These are phyloP conservation scores for Trichophyton mentagrophytes DNA, from an alignment of 2,329 filamentous ascomycete genomes.

Conservation along the genomic window DNA sequence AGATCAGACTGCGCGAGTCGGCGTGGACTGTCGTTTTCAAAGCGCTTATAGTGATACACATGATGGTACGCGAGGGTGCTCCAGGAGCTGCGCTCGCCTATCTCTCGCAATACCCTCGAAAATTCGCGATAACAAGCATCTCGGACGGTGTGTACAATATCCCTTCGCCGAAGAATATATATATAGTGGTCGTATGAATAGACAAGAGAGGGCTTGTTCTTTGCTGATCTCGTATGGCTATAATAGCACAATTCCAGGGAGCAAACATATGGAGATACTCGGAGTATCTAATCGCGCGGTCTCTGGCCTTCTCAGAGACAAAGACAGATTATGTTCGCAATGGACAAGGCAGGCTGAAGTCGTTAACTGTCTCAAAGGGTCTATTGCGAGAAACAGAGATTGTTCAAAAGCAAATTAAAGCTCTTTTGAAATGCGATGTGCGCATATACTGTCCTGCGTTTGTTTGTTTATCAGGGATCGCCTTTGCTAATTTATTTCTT, in stretches of 20 bases:
- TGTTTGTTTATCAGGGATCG: not conserved
- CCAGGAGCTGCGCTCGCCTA: slow-evolving; percentile 78
- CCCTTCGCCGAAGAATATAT: slow-evolving; percentile 18
- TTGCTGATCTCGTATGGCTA: not conserved
- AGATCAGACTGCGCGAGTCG: slow-evolving; percentile 78
- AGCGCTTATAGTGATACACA: slow-evolving; percentile 82
- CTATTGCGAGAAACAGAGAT: slow-evolving; percentile 80
- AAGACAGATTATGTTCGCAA: slow-evolving; percentile 81
- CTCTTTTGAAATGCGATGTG: slow-evolving; percentile 81
- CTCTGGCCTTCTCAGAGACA: slow-evolving; percentile 68
- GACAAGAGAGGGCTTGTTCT: not conserved
- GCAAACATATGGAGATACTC: slow-evolving; percentile 88
- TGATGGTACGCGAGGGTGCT: slow-evolving; percentile 95
- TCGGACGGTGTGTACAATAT: slow-evolving; percentile 61
- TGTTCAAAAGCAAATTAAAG: slow-evolving; percentile 76
- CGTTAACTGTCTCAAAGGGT: slow-evolving; percentile 79
- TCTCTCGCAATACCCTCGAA: slow-evolving; percentile 66
- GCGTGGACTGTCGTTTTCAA: slow-evolving; percentile 99
- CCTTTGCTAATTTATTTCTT: slow-evolving; percentile 14
- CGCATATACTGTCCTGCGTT: slow-evolving; percentile 23
- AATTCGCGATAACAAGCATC: slow-evolving; percentile 78
- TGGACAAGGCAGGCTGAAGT: slow-evolving; percentile 71
- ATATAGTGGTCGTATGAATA: slow-evolving; percentile 13
- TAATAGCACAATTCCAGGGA: slow-evolving; percentile 77
- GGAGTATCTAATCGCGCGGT: slow-evolving; percentile 71